Evolutionary conservation across 345 rosid species (phyloP), one percentile per base, ranked within the genome.

Genomic region (Corchorus olitorius): DNA sequence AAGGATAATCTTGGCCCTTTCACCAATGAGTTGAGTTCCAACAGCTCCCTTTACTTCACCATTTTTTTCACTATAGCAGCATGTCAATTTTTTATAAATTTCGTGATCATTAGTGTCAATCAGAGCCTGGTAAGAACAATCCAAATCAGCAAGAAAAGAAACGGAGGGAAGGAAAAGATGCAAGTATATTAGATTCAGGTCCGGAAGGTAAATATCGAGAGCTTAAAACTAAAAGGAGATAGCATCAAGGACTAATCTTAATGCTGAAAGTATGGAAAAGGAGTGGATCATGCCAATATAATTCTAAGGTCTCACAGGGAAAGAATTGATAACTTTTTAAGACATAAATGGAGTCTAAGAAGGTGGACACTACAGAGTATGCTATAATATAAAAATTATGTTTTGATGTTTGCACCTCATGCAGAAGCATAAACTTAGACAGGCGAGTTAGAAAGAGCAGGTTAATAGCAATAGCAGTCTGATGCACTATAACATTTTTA

Each of bases 1-100:
- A 49, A 93, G 93, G 75, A 96, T 89, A 78, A 96, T 89, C 84
- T 88, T 89, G 54, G 97, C 93, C 78, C 99, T 85, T 90, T 92
- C 98, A 74, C 92, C 87, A 37, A 89, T 80, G 50, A 96, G 94
- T 73, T 89, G 94, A 41, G 98, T 88, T 65, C 94, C 97, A 83
- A 93, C 91, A 73, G 82, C 88, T 74, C 99, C 98, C 79, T 89
- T 92, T 34, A 75, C 86, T 81, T 86, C 86, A 56, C 77, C 88
- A 70, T 85, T 72, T 72, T 78, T 81, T 82, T 87, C 93, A 71
- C 75, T 73, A 77, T 85, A 88, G 85, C 89, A 92, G 82, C 88
- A 80, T 13, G 85, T 92, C 81, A 96, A 79, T 80, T 81, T 86
- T 66, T 85, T 85, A 78, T 88, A 89, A 76, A 96, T 89, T 89